phyloP scores from a whole-genome alignment of 2,329 filamentous ascomycete genomes.

The Whalleya microplaca region DNA sequence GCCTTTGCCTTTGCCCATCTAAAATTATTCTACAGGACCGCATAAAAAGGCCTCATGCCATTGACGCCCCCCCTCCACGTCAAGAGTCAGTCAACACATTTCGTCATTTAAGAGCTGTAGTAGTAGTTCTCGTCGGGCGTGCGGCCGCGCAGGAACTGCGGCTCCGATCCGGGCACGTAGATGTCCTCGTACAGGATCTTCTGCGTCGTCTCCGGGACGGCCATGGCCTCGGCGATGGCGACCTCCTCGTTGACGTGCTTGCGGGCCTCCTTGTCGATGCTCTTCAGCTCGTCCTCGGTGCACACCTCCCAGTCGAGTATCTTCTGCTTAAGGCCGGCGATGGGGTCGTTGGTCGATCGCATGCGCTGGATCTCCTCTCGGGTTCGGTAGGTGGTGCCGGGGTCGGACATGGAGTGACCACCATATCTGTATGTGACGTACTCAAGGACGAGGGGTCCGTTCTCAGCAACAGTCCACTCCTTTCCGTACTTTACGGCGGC shows the following conservation, averaged over 20 bases:
- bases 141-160: conserved; percentile 83
- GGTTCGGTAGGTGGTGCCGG: conserved; percentile 97
- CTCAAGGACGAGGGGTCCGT: conserved; percentile 94
- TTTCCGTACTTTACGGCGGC: conserved; percentile 93
- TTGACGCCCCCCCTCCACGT: conserved; percentile 12
- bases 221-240: conserved; percentile 86
- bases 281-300: conserved; percentile 94
- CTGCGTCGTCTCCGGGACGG: conserved; percentile 73
- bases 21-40: conserved; percentile 8
- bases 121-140: conserved; percentile 94
- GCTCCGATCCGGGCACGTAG: conserved; percentile 87
- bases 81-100: conserved; percentile 3
- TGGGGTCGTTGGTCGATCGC: conserved; percentile 98
- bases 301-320: conserved; percentile 93
- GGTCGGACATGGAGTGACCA: conserved; percentile 99
- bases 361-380: conserved; percentile 99
- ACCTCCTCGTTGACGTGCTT: conserved; percentile 87
- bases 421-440: conserved; percentile 99
- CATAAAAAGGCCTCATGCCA: conserved; percentile 8
- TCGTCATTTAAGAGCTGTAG: conserved; percentile 65
- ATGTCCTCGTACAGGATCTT: conserved; percentile 96
- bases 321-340: conserved; percentile 97
- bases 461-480: conserved; percentile 79
- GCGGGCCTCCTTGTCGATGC: conserved; percentile 91
- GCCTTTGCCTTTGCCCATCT: conserved; percentile 13